These are phyloP conservation scores for Remersonia thermophila DNA, from an alignment of 2,329 filamentous ascomycete species.

Conservation along the genomic window DNA sequence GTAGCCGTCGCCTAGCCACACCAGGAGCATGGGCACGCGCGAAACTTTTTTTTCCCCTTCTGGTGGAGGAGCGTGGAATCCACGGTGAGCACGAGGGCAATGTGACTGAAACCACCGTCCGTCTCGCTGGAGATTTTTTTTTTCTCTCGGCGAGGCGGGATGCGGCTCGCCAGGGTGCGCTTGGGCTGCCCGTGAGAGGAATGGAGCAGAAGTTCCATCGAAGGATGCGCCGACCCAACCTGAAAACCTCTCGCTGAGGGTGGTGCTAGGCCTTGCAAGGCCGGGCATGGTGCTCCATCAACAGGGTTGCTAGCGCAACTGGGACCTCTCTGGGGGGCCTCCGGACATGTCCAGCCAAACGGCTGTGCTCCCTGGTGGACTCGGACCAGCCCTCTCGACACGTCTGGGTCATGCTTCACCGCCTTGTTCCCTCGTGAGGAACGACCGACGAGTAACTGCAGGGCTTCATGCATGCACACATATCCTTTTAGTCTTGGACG, in stretches of 20 bases:
- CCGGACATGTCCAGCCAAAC: constrained; percentile 4
- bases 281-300: no score
- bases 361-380: constrained; percentile 6
- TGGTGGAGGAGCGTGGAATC: no score
- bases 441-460: constrained; percentile 8
- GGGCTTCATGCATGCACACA: constrained; percentile 10
- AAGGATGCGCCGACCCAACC: constrained; percentile 1
- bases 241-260: constrained; percentile 5
- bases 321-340: constrained; percentile 2
- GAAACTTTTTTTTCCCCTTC: no score
- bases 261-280: neutral
- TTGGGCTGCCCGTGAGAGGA: neutral
- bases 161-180: constrained; percentile 5
- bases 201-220: constrained; percentile 1
- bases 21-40: no score
- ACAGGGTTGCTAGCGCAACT: constrained; percentile 1
- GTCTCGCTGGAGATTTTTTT: no score
- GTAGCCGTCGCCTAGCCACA: no score
- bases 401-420: constrained; percentile 8
- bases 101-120: no score
- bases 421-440: no score
- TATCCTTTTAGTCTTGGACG: constrained; percentile 7
- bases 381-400: constrained; percentile 5
- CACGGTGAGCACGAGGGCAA: no score
- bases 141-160: constrained; percentile 1